These are phyloP conservation scores for Clonostachys rosea DNA, from an alignment of 2,329 filamentous ascomycete genomes.

Conservation along the genomic window DNA sequence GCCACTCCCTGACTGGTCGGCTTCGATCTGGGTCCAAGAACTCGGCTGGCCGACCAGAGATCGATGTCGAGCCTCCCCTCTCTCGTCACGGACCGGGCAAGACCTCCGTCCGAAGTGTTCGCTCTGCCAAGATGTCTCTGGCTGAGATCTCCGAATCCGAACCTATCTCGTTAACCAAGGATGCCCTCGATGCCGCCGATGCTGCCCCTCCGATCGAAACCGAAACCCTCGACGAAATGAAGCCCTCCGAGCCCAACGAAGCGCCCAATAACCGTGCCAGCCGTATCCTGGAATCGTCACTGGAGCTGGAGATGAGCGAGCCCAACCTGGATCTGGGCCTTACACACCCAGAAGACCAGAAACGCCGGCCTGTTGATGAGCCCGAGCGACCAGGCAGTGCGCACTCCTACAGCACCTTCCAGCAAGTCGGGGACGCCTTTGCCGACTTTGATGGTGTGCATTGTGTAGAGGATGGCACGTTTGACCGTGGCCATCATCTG, in stretches of 20 bases:
- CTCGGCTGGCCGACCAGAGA: constrained; percentile 32
- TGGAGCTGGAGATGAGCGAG: too few species aligned
- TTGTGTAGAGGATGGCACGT: constrained; percentile 42
- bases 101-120: constrained; percentile 44
- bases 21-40: constrained; percentile 51
- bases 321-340: too few species aligned
- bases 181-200: constrained; percentile 51
- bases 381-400: neutral
- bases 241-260: constrained; percentile 19
- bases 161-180: constrained; percentile 42
- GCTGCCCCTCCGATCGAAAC: constrained; percentile 25
- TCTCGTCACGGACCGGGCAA: constrained; percentile 51
- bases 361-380: too few species aligned
- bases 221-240: constrained; percentile 30
- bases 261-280: constrained; percentile 19
- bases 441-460: constrained; percentile 80
- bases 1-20: constrained; percentile 53
- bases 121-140: constrained; percentile 44
- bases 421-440: constrained; percentile 65
- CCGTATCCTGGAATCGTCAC: too few species aligned
- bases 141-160: constrained; percentile 55
- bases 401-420: constrained; percentile 44
- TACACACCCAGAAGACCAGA: too few species aligned
- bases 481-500: neutral
- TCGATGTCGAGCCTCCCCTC: constrained; percentile 32